Base-by-base conservation (phyloP, 805 yeast genomes). In the Candida methanosorbosa region DNA sequence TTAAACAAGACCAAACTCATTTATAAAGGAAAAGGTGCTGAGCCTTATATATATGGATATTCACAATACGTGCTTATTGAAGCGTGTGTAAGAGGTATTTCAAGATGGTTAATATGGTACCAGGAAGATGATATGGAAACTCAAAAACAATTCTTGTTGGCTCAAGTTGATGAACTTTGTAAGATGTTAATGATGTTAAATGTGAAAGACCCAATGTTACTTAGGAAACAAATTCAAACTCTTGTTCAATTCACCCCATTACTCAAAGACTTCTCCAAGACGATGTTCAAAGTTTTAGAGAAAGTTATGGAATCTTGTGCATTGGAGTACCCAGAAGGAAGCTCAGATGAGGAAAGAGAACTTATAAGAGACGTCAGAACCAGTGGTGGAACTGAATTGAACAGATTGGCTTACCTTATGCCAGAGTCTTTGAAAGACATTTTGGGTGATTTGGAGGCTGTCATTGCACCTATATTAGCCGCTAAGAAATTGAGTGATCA, bases 101-200 rank as follows among this genome's bases (percentile, higher is more conserved):
- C 92, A 11, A 73, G 99, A 51, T 94, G 99, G 98, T 76, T 85
- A 48, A 77, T 86, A 14, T 90, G 97, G 96, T 87, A 85, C 48
- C 69, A 59, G 24, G 75, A 76, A 6, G 69, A 68, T 29, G 68
- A 69, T 37, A 67, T 72, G 34, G 78, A 72, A 25, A 61, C 63
- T 26, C 63, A 75, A 12, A 78, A 77, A 33, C 64, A 54, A 16
- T 63, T 75, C 35, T 60, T 76, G 34, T 64, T 63, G 30, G 68
- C 70, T 33, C 62, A 72, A 30, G 76, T 81, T 9, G 87, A 84
- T 50, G 70, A 67, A 13, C 64, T 86, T 33, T 82, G 95, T 32
- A 81, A 82, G 42, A 72, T 79, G 46, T 63, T 92, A 38, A 63
- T 92, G 38, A 79, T 78, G 24, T 72, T 92, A 67, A 75, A 78